Base-by-base conservation (phyloP, 495 filamentous ascomycete genomes). In the Xylaria intraflava region DNA sequence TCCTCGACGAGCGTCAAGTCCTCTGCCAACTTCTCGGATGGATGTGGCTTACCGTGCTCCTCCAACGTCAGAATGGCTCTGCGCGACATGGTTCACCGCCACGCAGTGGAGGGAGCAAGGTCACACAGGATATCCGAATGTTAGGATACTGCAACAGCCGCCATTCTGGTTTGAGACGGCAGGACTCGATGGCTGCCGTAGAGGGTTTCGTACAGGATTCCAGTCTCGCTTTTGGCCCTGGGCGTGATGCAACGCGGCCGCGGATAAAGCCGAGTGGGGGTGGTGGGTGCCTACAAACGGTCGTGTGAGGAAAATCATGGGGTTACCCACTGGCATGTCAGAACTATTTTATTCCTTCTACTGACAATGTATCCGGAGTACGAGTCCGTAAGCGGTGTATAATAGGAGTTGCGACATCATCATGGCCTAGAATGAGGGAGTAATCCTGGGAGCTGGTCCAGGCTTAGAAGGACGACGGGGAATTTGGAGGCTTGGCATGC, bases 401-500 rank as follows among this genome's bases (percentile, higher is more conserved):
- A n/a, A 38, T 51, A 51, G 49, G 49, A 51, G 49, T 33, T 43
- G 49, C 33, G 43, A 51, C 49, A 38, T 51, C 49, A 51, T 51
- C 36, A 36, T 11, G 23, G 48, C 24, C 31, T 39, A 33, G 43
- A 42, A 22, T 17, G 14, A 51, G 14, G 24, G 20, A 10, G n/a
- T n/a, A 31, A 53, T 53, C 40, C 51, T 53, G 30, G 30, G 16
- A 19, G 16, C 16, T n/a, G 12, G 12, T 30, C 31, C 30, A 45
- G 51, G 51, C 51, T 44, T 33, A 46, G 51, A 40, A 31, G 42
- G 33, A 27, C 38, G 42, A 42, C 23, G 50, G n/a, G n/a, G n/a
- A n/a, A n/a, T 33, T 42, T 14, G 52, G 16, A 42, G 45, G 27
- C 52, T 55, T 49, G 52, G 38, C 36, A 55, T 55, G 52, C 52